Evolutionary conservation across 306 rosid species (phyloP).

Genomic region (Quercus gilva): DNA sequence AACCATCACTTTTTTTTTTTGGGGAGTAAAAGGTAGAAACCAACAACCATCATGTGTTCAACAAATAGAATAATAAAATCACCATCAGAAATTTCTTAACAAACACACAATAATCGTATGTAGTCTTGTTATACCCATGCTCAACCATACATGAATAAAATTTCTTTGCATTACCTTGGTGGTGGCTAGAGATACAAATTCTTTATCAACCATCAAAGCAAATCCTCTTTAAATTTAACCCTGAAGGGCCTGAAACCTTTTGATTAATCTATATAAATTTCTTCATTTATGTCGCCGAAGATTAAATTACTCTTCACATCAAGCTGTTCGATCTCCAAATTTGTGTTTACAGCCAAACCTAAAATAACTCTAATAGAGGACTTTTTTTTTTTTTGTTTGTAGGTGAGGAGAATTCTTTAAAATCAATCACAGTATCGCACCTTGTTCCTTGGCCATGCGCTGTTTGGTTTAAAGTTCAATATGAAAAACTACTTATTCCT

Average conservation of each 20-base stretch:
- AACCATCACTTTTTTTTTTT: neutral
- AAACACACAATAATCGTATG: too few relatives aligned
- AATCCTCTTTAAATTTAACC: neutral
- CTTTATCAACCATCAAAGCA: neutral
- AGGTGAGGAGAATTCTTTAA: neutral
- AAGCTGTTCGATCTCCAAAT: neutral
- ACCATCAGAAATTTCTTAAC: neutral
- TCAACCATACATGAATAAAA: neutral
- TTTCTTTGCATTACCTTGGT: neutral
- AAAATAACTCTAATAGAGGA: neutral
- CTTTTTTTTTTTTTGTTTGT: too few relatives aligned
- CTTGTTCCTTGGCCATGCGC: neutral
- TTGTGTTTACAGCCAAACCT: neutral
- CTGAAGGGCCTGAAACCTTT: too few relatives aligned
- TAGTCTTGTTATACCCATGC: neutral
- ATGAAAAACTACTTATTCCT: too few relatives aligned
- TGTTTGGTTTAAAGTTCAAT: too few relatives aligned
- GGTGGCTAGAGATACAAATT: neutral
- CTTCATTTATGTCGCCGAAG: neutral
- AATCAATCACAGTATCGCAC: neutral
- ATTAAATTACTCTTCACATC: neutral
- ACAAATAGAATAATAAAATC: neutral
- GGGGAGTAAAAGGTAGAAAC: too few relatives aligned
- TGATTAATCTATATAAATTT: neutral
- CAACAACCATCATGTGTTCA: neutral